Percentiles rank a stretch among this genome's conserved stretches.
These are phyloP conservation scores for Colletotrichum truncatum DNA, from an alignment of 2,329 filamentous ascomycete species.

Conservation along the genomic window DNA sequence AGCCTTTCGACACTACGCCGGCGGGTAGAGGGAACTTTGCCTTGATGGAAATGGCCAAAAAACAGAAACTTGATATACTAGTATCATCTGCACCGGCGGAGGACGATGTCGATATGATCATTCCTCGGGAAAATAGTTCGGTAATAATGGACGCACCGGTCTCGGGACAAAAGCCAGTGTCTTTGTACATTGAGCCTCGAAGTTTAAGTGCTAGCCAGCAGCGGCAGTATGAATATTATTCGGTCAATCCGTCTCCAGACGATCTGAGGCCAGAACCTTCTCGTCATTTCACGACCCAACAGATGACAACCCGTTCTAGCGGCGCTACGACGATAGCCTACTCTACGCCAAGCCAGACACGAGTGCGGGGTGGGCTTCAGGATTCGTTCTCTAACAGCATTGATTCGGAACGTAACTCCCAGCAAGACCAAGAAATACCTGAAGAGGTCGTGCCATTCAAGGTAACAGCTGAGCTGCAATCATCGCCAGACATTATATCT, in stretches of 20 bases:
- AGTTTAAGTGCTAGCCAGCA: constrained; percentile 48
- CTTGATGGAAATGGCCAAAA: not conserved
- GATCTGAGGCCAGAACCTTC: constrained; percentile 6
- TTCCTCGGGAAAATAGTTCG: constrained; percentile 28
- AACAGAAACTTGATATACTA: not conserved
- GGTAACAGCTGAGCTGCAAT: constrained; percentile 8
- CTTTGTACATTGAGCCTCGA: constrained; percentile 44
- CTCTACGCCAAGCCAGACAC: constrained; percentile 43
- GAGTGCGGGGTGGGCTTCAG: not conserved
- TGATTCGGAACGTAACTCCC: not conserved
- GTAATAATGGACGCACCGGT: constrained; percentile 1
- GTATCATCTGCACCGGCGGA: not conserved
- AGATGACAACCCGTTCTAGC: constrained; percentile 35
- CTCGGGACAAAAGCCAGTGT: constrained; percentile 27
- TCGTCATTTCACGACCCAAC: constrained; percentile 16
- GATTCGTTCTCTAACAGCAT: not conserved
- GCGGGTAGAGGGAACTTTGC: not conserved
- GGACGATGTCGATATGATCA: constrained; percentile 35
- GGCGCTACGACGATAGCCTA: constrained; percentile 44
- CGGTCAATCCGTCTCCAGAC: constrained; percentile 35
- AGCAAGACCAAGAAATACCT: not conserved
- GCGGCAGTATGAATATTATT: constrained; percentile 48
- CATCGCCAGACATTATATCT: constrained; percentile 34
- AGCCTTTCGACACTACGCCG: constrained; percentile 22
- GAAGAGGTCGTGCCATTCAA: not conserved